Base-by-base conservation (phyloP, 2,329 filamentous ascomycete species). In the Colletotrichum salicis region DNA sequence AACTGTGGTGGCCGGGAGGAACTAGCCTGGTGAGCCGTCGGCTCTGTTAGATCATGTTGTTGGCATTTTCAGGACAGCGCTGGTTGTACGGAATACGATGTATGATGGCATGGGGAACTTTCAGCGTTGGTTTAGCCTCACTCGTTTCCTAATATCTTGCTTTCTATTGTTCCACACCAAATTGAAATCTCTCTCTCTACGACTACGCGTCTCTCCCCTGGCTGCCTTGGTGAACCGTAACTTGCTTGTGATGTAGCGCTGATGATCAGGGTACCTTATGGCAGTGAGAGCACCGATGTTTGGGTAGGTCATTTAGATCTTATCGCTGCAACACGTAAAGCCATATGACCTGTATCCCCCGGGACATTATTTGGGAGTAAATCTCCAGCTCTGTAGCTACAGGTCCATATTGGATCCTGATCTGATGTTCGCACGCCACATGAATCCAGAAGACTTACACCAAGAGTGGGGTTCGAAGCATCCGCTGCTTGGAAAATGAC, bases 11-110 rank as follows among this genome's bases (percentile, higher is more conserved):
- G 29, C 12, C 63, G 64, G 4, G 72, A 62, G 27, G 75, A 76
- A 56, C 57, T 76, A 19, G 74, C 74, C 5, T 76, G 75, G 75
- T 76, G 37, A 70, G 13, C 8, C n/a, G 3, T 3, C 19, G 8
- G 41, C 19, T 48, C 19, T 48, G 11, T 3, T n/a, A 11, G 24
- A 12, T 4, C 15, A 7, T 45, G 12, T 8, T 13, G 5, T 31
- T 2, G 11, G 3, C 4, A 11, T 31, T 45, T 1, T 51, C 6
- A 11, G 37, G 15, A 41, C 37, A 15, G 22, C 19, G 27, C 27
- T 12, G 35, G 1, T 6, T 61, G 27, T 61, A 61, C n/a, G 41
- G 58, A 31, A 51, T 51, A 61, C 29, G 58, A 15, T 61, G 37
- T 61, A 48, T 33, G 19, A 61, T 11, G 31, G 29, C 41, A 31